A percentile compares a stretch with the other conserved stretches of the same genome.
Evolutionary conservation across 768 basidiomycete species (phyloP).

Genomic region (Collybia nuda): DNA sequence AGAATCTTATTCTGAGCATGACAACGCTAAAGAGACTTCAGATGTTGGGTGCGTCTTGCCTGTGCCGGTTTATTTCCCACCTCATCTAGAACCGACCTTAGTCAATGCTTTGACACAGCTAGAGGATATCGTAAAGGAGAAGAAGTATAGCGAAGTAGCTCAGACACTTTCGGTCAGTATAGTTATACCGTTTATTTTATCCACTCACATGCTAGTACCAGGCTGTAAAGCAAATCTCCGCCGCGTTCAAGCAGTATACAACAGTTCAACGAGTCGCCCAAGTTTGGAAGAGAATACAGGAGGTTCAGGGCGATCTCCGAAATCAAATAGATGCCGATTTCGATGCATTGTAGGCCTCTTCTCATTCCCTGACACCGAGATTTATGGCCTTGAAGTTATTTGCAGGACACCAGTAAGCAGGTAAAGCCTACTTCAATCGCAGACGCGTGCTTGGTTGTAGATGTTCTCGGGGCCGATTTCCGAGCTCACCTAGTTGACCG

Average conservation of each 20-base stretch:
- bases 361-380: background rate
- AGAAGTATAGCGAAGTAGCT: constrained; percentile 80
- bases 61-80: background rate
- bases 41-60: constrained; percentile 76
- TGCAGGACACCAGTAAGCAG: constrained; percentile 72
- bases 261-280: constrained; percentile 76
- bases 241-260: constrained; percentile 76
- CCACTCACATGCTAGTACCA: constrained; percentile 25
- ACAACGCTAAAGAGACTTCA: constrained; percentile 87
- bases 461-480: constrained; percentile 85
- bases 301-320: constrained; percentile 81
- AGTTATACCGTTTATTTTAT: background rate
- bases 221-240: constrained; percentile 87
- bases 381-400: constrained; percentile 50
- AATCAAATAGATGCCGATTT: constrained; percentile 86
- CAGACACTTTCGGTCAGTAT: constrained; percentile 69
- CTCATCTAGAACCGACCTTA: constrained; percentile 25
- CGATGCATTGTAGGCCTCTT: constrained; percentile 79
- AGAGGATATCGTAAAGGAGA: constrained; percentile 74
- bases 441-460: constrained; percentile 87
- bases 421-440: constrained; percentile 64
- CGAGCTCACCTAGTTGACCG: constrained; percentile 81
- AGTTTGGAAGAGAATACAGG: constrained; percentile 77
- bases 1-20: constrained; percentile 88
- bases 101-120: constrained; percentile 83